Percentiles rank a stretch among this genome's conserved stretches.
phyloP scores from a whole-genome alignment of 768 basidiomycete species.

The Filobasidium floriforme region DNA sequence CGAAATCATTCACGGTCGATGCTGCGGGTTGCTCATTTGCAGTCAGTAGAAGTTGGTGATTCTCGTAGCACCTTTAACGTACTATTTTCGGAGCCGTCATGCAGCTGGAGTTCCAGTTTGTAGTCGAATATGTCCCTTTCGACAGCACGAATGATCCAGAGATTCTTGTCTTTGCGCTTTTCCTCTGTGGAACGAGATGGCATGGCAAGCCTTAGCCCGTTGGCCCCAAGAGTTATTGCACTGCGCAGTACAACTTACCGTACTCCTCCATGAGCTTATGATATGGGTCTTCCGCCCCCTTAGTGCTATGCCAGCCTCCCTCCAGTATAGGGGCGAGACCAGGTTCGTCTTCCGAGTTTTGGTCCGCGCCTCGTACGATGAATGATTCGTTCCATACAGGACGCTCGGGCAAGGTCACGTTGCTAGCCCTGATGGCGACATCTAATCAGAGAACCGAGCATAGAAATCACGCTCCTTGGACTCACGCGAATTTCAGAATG shows the following conservation, averaged over 20 bases:
- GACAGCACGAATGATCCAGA: constrained; percentile 27
- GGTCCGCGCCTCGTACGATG: background rate
- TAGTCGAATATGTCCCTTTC: constrained; percentile 28
- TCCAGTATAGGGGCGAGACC: background rate
- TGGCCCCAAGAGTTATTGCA: background rate
- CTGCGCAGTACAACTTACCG: background rate
- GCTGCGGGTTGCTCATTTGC: background rate
- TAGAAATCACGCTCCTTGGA: background rate
- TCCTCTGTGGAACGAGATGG: background rate
- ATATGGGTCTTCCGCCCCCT: background rate
- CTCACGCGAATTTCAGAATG: constrained; percentile 29
- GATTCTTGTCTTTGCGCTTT: constrained; percentile 15
- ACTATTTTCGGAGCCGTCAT: background rate
- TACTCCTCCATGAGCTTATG: background rate
- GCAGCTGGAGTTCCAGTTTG: background rate
- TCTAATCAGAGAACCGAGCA: background rate
- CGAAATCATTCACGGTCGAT: background rate
- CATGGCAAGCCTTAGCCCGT: background rate
- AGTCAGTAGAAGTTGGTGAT: background rate
- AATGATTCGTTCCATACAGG: background rate
- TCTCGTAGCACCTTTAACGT: background rate
- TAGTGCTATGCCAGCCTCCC: background rate
- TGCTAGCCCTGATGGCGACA: background rate
- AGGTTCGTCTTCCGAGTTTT: background rate
- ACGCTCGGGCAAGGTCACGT: constrained; percentile 9